phyloP scores from a whole-genome alignment of 2,329 filamentous ascomycete species.

The Fusarium decemcellulare region DNA sequence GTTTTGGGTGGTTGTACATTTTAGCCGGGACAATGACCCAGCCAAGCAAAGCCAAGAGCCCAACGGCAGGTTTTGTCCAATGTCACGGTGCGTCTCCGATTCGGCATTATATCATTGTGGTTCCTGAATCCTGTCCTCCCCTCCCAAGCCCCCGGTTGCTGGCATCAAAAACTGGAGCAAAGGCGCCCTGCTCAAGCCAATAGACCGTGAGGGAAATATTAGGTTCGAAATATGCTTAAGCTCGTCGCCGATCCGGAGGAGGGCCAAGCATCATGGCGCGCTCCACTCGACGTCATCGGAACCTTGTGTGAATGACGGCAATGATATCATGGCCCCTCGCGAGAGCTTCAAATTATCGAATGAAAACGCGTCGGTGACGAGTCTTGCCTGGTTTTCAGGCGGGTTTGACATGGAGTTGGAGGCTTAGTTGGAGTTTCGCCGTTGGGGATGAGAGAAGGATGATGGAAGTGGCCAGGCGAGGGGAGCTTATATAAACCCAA shows the following conservation, averaged over 20 bases:
- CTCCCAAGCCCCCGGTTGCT: not conserved
- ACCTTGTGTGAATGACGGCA: constrained; percentile 32
- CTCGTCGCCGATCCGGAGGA: constrained; percentile 14
- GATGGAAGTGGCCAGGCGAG: constrained; percentile 2
- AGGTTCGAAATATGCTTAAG: constrained; percentile 40
- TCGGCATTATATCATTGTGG: constrained; percentile 6
- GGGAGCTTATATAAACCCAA: constrained; percentile 12
- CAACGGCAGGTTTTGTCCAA: constrained; percentile 14
- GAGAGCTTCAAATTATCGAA: constrained; percentile 7
- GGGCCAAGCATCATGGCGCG: constrained; percentile 11
- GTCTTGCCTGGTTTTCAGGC: not conserved
- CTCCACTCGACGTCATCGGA: constrained; percentile 35
- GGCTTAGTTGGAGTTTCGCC: constrained; percentile 1
- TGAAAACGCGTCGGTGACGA: constrained; percentile 9
- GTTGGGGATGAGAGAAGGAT: constrained; percentile 4
- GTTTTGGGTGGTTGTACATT: not conserved
- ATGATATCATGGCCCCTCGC: not conserved
- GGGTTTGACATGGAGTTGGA: not conserved
- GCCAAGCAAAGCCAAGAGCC: not conserved
- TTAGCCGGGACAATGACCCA: constrained; percentile 12
- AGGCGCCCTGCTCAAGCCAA: not conserved
- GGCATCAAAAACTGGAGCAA: constrained; percentile 16
- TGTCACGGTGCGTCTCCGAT: constrained; percentile 12
- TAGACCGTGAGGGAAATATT: constrained; percentile 10
- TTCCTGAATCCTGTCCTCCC: constrained; percentile 4